Conservation (phyloP, 2,329 filamentous ascomycete species). For the Xylariaceae sp. region DNA sequence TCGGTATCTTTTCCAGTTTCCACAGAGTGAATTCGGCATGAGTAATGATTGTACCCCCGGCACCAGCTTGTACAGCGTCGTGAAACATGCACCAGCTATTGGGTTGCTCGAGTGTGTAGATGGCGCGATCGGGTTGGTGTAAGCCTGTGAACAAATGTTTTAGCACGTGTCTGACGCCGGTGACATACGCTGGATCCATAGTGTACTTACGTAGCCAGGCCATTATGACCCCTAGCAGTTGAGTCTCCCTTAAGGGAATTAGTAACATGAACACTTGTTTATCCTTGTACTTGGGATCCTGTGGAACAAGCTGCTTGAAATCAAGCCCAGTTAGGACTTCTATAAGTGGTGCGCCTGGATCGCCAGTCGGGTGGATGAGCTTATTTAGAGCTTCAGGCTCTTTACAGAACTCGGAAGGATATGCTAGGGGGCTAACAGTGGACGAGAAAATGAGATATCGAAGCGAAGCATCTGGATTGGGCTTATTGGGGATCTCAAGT, state of each 20-base stretch:
- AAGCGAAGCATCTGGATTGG: slow-evolving; percentile 15
- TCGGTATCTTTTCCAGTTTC: slow-evolving; percentile 26
- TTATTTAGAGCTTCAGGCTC: slow-evolving; percentile 5
- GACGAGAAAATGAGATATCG: slow-evolving; percentile 27
- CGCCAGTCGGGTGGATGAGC: slow-evolving; percentile 9
- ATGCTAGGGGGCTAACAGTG: slow-evolving; percentile 15
- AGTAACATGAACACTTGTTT: slow-evolving; percentile 30
- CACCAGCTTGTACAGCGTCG: slow-evolving; percentile 22
- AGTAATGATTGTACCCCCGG: slow-evolving; percentile 30
- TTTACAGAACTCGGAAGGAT: slow-evolving; percentile 18
- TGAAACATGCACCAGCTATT: slow-evolving; percentile 28
- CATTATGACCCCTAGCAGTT: slow-evolving; percentile 23
- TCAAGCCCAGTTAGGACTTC: slow-evolving; percentile 22
- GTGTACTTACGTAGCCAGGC: slow-evolving; percentile 31
- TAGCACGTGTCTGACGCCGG: slow-evolving; percentile 4
- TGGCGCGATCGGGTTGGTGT: slow-evolving; percentile 27
- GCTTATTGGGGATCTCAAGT: slow-evolving; percentile 14
- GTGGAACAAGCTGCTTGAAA: slow-evolving; percentile 22
- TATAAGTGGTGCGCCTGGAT: slow-evolving; percentile 18
- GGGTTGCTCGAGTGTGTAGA: slow-evolving; percentile 25
- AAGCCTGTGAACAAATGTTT: slow-evolving; percentile 18
- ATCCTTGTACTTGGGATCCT: slow-evolving; percentile 19
- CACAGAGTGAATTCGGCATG: slow-evolving; percentile 27
- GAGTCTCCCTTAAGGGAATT: slow-evolving; percentile 23
- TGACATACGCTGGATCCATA: background rate